Evolutionary conservation across 331 rosid species (phyloP), one percentile per base, ranked within the genome.

Genomic region (Rosa hybrid): DNA sequence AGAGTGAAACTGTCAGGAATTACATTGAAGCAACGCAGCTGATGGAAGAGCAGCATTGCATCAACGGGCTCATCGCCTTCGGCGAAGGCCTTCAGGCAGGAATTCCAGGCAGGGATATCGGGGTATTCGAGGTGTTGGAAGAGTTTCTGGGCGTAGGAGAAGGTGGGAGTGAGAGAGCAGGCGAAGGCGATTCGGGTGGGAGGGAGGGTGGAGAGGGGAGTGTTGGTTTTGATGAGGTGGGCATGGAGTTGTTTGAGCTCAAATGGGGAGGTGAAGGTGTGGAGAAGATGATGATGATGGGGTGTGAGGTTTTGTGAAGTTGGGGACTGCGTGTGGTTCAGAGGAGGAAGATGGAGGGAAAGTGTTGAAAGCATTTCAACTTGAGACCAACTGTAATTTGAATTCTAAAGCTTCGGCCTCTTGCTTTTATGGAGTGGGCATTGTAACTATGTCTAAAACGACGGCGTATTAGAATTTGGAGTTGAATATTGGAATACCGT

Each of bases 161-260:
- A 74, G 49, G 44, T 42, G 50, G 83, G 76, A 18, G 77, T 78
- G 78, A 81, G 78, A 50, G 88, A 68, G 44, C 81, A 81, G 8
- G 76, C 68, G 42, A 27, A 69, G 72, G 83, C 81, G 72, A 81
- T 79, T n/a, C 38, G 78, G 41, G 86, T 21, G 73, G 79, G 86
- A 39, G 88, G 78, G 34, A 85, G 79, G 83, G 74, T 25, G 1
- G 79, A 41, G 62, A 85, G 83, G 60, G 85, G 45, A 75, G 76
- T 34, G 42, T 51, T 68, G 39, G 86, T 78, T 78, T 75, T 85
- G 69, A 85, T 42, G 81, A 85, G 74, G 72, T 85, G 88, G 73
- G 83, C 72, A 65, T 85, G 88, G 78, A 85, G 67, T 79, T 85
- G 86, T 63, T 75, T 85, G 81, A 85, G 86, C 76, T 78, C 88